Percentiles rank a stretch among this genome's conserved stretches.
phyloP scores from a whole-genome alignment of 202 grass and related monocot genomes.

The Zoysia matrella region DNA sequence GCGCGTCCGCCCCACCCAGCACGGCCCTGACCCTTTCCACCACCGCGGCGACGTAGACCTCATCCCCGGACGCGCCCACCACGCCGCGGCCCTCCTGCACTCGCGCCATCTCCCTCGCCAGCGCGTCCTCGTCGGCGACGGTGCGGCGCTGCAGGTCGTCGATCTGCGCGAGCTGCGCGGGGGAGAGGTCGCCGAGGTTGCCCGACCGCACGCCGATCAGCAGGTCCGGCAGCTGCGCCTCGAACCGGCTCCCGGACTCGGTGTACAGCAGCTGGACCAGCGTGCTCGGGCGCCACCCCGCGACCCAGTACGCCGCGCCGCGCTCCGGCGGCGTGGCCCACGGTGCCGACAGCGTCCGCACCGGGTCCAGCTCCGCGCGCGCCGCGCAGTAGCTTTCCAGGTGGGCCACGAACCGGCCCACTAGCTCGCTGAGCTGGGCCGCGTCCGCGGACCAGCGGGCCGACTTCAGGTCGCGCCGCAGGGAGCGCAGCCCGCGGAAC shows the following conservation, averaged over 20 bases:
- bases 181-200: constrained; percentile 72
- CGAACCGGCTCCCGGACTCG: constrained; percentile 67
- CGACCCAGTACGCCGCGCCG: constrained; percentile 61
- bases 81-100: constrained; percentile 61
- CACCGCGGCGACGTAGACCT: constrained; percentile 31
- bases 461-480: constrained; percentile 57
- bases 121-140: constrained; percentile 64
- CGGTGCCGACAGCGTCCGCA: constrained; percentile 57
- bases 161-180: constrained; percentile 54
- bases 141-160: constrained; percentile 69
- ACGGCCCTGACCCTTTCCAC: constrained; percentile 43
- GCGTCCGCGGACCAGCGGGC: constrained; percentile 42
- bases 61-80: too few species aligned
- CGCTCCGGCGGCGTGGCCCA: constrained; percentile 75
- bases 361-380: constrained; percentile 55
- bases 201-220: constrained; percentile 66
- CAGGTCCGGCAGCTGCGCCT: constrained; percentile 71
- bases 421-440: constrained; percentile 29
- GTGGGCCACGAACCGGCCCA: constrained; percentile 57
- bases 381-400: constrained; percentile 56
- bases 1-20: constrained; percentile 61
- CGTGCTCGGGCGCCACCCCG: constrained; percentile 71
- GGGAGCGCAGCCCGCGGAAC: constrained; percentile 58
- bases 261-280: constrained; percentile 81
- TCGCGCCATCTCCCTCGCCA: constrained; percentile 63